Conservation (phyloP, 75 land plant genomes). For the Pseudotsuga menziesii region DNA sequence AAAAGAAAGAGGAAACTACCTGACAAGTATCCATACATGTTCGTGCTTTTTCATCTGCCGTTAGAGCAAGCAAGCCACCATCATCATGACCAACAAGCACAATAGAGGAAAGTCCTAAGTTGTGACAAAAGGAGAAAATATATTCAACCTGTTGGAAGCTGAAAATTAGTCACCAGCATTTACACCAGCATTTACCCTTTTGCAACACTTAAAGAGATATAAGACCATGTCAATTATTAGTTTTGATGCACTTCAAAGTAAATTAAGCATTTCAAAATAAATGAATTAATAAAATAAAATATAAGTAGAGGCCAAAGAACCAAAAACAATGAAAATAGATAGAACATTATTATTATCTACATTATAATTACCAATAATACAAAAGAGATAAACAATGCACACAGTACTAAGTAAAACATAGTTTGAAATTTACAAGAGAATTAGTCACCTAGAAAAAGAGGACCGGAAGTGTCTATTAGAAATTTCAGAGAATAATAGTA, state of each 20-base stretch:
- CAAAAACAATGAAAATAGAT: too few relatives aligned
- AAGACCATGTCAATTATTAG: too few relatives aligned
- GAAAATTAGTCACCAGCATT: too few relatives aligned
- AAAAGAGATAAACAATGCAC: neutral
- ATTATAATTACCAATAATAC: neutral
- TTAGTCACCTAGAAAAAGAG: neutral
- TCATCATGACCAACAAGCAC: constrained; percentile 93
- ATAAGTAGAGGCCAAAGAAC: too few relatives aligned
- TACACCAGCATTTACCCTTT: too few relatives aligned
- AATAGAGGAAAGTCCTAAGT: constrained; percentile 72
- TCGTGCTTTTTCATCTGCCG: constrained; percentile 67
- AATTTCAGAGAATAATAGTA: constrained; percentile 7
- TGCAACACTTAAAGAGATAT: too few relatives aligned
- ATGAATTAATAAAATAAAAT: too few relatives aligned
- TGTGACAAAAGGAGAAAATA: constrained; percentile 69
- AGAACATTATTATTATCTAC: neutral
- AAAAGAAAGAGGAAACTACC: constrained; percentile 14
- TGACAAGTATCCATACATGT: constrained; percentile 15
- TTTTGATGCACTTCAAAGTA: too few relatives aligned
- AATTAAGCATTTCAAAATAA: too few relatives aligned
- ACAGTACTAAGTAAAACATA: neutral
- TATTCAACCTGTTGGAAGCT: constrained; percentile 56
- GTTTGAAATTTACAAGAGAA: neutral
- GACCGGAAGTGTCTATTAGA: neutral
- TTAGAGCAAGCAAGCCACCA: constrained; percentile 84